Percentiles rank a stretch among this genome's conserved stretches.
These are phyloP conservation scores for Closterium sp. DNA, from an alignment of 139 green algal genomes.

Conservation along the genomic window DNA sequence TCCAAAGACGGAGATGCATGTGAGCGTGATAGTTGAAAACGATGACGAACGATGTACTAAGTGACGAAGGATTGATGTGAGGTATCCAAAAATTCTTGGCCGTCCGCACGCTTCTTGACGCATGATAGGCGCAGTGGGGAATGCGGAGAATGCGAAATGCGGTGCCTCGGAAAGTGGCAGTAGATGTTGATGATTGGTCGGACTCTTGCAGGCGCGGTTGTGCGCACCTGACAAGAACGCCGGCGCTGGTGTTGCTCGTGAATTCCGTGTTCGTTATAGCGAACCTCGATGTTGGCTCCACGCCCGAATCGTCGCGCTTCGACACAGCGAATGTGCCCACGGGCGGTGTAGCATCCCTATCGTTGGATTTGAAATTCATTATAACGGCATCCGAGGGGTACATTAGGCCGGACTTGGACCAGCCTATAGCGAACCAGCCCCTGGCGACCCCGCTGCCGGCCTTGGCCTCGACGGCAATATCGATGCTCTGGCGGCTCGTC, in stretches of 20 bases:
- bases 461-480: not conserved
- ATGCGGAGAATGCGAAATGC: no score
- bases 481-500: not conserved
- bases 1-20: no score
- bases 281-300: not conserved
- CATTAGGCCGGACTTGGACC: not conserved
- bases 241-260: not conserved
- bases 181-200: no score
- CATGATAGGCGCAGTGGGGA: no score
- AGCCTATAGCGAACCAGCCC: not conserved
- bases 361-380: not conserved
- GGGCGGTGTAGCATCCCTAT: not conserved
- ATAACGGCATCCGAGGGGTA: not conserved
- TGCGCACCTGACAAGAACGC: not conserved
- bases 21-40: no score
- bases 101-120: no score
- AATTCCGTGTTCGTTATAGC: not conserved
- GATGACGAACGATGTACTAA: no score
- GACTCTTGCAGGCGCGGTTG: no score
- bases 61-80: no score
- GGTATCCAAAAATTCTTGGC: no score
- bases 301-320: not conserved
- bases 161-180: no score
- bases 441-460: not conserved
- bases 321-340: not conserved